Evolutionary conservation across 2,329 filamentous ascomycete species (phyloP).

Genomic region (Pleomassaria siparia): DNA sequence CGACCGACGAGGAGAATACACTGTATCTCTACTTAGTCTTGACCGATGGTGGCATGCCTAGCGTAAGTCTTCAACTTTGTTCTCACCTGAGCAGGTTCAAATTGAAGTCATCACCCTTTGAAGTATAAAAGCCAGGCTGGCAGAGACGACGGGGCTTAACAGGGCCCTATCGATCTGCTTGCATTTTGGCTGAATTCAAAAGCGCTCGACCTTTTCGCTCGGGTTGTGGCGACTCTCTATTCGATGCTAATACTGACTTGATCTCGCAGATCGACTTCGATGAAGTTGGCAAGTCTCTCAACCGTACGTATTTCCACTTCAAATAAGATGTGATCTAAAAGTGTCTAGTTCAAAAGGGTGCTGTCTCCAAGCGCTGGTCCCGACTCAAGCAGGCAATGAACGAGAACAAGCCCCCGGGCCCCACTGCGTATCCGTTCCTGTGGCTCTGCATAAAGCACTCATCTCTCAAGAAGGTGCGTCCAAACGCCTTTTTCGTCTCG

Average conservation of each 20-base stretch:
- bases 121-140: no score
- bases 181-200: no score
- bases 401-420: slow-evolving; percentile 16
- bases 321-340: no score
- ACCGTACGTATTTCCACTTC: slow-evolving; percentile 14
- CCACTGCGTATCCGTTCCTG: slow-evolving; percentile 23
- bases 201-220: no score
- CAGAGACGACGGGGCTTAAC: no score
- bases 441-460: slow-evolving; percentile 35
- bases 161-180: no score
- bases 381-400: slow-evolving; percentile 33
- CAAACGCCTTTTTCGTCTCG: not conserved
- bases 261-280: slow-evolving; percentile 32
- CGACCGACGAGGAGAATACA: slow-evolving; percentile 30
- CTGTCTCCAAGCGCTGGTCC: slow-evolving; percentile 35
- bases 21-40: slow-evolving; percentile 35
- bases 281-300: slow-evolving; percentile 23
- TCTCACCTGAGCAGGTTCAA: no score
- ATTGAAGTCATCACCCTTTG: no score
- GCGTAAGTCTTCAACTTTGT: slow-evolving; percentile 17
- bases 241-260: not conserved
- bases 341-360: slow-evolving; percentile 23
- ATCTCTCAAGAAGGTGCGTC: slow-evolving; percentile 22
- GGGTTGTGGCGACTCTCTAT: not conserved
- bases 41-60: slow-evolving; percentile 24